phyloP scores from a whole-genome alignment of 1,139 yeast species.

The Eremothecium coryli region DNA sequence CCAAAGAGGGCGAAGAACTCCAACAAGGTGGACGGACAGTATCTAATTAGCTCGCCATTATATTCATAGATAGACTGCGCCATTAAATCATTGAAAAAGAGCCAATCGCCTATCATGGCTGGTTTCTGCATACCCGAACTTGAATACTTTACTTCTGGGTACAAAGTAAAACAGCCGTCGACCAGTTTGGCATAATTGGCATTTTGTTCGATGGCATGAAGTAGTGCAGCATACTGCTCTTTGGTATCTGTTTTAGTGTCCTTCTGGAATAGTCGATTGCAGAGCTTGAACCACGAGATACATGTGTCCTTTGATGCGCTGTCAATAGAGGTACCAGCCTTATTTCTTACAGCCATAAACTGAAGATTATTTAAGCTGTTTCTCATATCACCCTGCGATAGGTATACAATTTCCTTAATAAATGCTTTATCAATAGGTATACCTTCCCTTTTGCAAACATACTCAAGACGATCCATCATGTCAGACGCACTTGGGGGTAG shows the following conservation, averaged over 20 bases:
- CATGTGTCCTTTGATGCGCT: constrained; percentile 42
- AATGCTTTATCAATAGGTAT: constrained; percentile 33
- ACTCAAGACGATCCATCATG: constrained; percentile 39
- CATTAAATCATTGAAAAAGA: constrained; percentile 54
- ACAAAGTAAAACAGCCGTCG: constrained; percentile 64
- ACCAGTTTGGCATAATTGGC: constrained; percentile 54
- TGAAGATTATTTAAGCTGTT: constrained; percentile 81
- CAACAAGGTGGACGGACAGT: constrained; percentile 49
- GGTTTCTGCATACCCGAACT: constrained; percentile 65
- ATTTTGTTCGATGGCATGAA: constrained; percentile 40
- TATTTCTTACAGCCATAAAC: constrained; percentile 35
- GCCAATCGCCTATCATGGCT: constrained; percentile 64
- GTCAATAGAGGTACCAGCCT: constrained; percentile 24
- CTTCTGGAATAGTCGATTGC: constrained; percentile 46
- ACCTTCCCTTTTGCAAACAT: constrained; percentile 43
- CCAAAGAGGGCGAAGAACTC: constrained; percentile 61
- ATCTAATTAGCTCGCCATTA: constrained; percentile 44
- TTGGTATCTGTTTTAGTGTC: constrained; percentile 38
- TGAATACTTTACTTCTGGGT: constrained; percentile 46
- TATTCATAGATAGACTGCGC: constrained; percentile 37
- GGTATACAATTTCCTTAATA: constrained; percentile 50
- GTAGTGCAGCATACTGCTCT: constrained; percentile 40
- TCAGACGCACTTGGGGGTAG: constrained; percentile 48
- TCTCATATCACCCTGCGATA: constrained; percentile 77
- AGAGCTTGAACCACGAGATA: constrained; percentile 50